Conservation (phyloP, 495 filamentous ascomycete genomes). For the Penicillium chermesinum region DNA sequence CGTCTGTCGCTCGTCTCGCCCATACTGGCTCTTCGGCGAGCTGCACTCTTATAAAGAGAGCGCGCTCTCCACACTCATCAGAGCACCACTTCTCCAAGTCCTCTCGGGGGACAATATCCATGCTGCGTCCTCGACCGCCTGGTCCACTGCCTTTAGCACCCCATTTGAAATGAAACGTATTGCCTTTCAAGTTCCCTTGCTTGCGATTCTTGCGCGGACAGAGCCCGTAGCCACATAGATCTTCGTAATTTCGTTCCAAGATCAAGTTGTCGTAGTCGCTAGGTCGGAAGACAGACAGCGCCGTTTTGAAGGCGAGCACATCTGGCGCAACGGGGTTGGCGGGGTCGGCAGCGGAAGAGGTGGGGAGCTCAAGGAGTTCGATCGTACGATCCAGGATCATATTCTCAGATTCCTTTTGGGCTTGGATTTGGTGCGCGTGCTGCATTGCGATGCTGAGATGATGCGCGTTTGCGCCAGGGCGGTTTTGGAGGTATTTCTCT, state of each 20-base stretch:
- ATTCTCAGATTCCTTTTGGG: conserved; percentile 66
- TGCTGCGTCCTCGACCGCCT: conserved; percentile 42
- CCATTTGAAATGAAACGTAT: conserved; percentile 45
- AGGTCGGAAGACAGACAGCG: conserved; percentile 69
- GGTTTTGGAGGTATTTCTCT: conserved; percentile 22
- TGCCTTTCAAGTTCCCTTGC: conserved; percentile 28
- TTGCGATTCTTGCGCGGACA: conserved; percentile 56
- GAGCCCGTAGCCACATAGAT: conserved; percentile 75
- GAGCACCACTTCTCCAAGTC: conserved; percentile 87
- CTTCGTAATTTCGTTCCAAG: conserved; percentile 76
- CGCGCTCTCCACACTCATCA: conserved; percentile 67
- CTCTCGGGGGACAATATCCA: conserved; percentile 57
- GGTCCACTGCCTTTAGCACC: conserved; percentile 47
- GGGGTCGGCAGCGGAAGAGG: conserved; percentile 47
- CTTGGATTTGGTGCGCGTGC: conserved; percentile 74
- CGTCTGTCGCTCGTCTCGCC: conserved; percentile 52
- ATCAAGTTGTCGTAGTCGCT: conserved; percentile 81
- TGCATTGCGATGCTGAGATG: conserved; percentile 63
- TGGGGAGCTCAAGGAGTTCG: conserved; percentile 59
- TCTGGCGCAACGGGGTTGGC: conserved; percentile 55
- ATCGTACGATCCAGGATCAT: conserved; percentile 65
- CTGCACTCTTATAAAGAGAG: conserved; percentile 81
- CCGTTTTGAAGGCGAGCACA: conserved; percentile 48
- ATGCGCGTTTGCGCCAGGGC: conserved; percentile 45
- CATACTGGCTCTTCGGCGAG: conserved; percentile 72